Evolutionary conservation across 495 filamentous ascomycete species (phyloP), one percentile per base, ranked within the genome.

Genomic region (Lophium mytilinum): DNA sequence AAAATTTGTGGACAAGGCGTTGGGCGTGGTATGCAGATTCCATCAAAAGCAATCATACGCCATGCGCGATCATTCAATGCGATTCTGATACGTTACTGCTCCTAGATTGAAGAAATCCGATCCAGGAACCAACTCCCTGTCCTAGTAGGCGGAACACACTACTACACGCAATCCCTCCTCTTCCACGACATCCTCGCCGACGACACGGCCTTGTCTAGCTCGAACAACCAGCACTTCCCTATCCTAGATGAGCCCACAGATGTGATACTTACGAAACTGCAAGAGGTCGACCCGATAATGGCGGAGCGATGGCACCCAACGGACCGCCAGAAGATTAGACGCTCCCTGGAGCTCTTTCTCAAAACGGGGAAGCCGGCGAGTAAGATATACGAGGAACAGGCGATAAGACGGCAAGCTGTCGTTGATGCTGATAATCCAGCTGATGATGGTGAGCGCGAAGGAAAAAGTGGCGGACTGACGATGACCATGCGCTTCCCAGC

Each of bases 261-360:
- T 37, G 74, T 78, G 8, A 82, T 97, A 39, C 71, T 94, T 41
- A 71, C 81, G 36, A 82, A 85, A 63, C 73, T 97, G 52, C 75
- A 75, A 52, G 79, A 86, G 64, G 84, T 96, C 0, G 94, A 99
- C 69, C 93, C 93, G 1, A 72, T 77, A 4, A 96, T 96, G 84
- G 94, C 94, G 14, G 78, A 83, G 50, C 78, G 84, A 48, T 99
- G 94, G 94, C 94, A 99, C 68, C 92, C 92, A 0, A 89, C 88
- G 37, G 94, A 99, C 62, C 73, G 77, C 21, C 84, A 94, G 45
- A 97, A 95, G 68, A 95, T 99, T 58, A 81, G 80, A 47, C 83
- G 89, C 40, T 96, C 90, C 2, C 77, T 99, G 6, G 87, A 95
- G 66, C 95, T 99, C 49, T 96, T 81, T 65, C 80, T 93, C 21